phyloP scores from a whole-genome alignment of 495 filamentous ascomycete species.

The Bryoglossum gracile region DNA sequence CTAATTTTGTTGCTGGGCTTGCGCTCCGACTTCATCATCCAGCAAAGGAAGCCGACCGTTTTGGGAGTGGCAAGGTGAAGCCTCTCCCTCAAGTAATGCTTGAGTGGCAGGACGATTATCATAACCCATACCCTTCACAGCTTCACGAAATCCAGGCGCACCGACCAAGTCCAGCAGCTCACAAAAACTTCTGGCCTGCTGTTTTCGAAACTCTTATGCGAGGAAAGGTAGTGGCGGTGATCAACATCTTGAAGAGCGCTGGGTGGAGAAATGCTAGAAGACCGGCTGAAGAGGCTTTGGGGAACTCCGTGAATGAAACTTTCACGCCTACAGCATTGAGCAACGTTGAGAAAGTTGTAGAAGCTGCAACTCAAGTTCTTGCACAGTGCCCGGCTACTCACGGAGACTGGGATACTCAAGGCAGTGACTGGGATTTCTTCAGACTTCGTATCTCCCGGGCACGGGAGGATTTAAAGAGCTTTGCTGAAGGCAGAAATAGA shows the following conservation, averaged over 20 bases:
- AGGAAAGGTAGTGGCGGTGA: constrained; percentile 57
- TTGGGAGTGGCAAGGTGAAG: constrained; percentile 23
- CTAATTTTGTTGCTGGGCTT: constrained; percentile 62
- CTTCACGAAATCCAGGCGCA: constrained; percentile 50
- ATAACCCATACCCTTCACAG: constrained; percentile 54
- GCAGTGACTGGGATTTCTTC: constrained; percentile 70
- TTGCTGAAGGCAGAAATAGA: constrained; percentile 54
- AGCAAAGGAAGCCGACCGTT: constrained; percentile 22
- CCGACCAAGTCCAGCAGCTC: constrained; percentile 63
- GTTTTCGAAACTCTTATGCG: constrained; percentile 61
- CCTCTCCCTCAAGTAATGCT: constrained; percentile 68
- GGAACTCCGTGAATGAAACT: constrained; percentile 44
- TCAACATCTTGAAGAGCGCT: constrained; percentile 56
- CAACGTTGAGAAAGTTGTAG: constrained; percentile 62
- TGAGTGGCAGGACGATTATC: constrained; percentile 67
- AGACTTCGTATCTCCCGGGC: constrained; percentile 60
- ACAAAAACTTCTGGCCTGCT: constrained; percentile 72
- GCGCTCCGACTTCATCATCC: constrained; percentile 72
- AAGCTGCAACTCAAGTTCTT: constrained; percentile 55
- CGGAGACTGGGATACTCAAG: constrained; percentile 68
- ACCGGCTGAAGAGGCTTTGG: constrained; percentile 45
- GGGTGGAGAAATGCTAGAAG: constrained; percentile 66
- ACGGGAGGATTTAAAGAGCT: constrained; percentile 57
- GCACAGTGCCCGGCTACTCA: constrained; percentile 60
- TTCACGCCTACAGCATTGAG: constrained; percentile 65